Percentiles rank a stretch among this genome's conserved stretches.
These are phyloP conservation scores for Wickerhamiella infanticola DNA, from an alignment of 1,139 yeast species.

Conservation along the genomic window DNA sequence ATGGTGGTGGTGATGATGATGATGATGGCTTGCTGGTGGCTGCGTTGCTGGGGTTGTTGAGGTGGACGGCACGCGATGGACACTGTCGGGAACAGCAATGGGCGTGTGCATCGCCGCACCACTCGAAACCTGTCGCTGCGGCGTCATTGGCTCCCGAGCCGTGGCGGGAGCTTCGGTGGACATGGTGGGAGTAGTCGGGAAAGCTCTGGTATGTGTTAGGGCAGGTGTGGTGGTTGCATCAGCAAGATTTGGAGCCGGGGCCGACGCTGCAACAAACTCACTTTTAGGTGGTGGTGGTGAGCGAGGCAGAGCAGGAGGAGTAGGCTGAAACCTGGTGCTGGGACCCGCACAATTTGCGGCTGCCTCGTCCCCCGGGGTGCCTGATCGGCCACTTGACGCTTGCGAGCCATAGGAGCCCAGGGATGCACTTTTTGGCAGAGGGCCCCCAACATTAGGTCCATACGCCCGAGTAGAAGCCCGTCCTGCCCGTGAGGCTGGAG, in stretches of 20 bases:
- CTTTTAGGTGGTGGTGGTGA: too few relatives aligned
- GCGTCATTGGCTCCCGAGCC: background rate
- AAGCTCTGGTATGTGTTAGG: background rate
- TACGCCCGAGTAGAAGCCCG: conserved; percentile 13
- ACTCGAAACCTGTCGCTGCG: background rate
- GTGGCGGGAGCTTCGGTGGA: background rate
- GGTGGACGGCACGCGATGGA: too few relatives aligned
- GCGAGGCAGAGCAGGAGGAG: too few relatives aligned
- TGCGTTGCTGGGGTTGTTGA: background rate
- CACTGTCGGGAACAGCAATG: too few relatives aligned
- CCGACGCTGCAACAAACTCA: too few relatives aligned
- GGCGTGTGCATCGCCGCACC: too few relatives aligned
- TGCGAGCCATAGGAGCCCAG: too few relatives aligned
- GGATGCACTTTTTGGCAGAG: background rate
- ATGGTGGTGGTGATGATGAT: background rate
- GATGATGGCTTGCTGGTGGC: too few relatives aligned
- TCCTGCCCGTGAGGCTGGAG: background rate
- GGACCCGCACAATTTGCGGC: too few relatives aligned
- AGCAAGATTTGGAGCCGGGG: background rate
- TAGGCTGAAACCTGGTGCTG: too few relatives aligned
- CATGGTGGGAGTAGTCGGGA: background rate
- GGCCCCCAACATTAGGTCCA: conserved; percentile 6
- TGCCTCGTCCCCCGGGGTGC: too few relatives aligned
- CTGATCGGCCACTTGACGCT: too few relatives aligned
- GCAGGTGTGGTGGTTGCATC: background rate